These are phyloP conservation scores for Malassezia vespertilionis DNA, from an alignment of 1,284 basidiomycete species.

Conservation along the genomic window DNA sequence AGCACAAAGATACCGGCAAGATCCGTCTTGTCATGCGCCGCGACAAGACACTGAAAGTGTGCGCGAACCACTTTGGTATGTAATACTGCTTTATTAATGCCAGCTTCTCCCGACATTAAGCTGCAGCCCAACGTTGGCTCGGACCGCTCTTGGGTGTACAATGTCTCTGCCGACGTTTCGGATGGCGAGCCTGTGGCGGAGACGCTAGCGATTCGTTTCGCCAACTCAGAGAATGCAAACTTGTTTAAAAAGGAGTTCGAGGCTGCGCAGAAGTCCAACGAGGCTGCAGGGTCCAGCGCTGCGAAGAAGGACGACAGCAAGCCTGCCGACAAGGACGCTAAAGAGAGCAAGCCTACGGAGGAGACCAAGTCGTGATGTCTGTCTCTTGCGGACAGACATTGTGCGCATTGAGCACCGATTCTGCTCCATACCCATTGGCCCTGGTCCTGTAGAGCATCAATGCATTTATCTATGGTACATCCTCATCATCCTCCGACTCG, in stretches of 20 bases:
- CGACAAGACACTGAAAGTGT: conserved; percentile 99
- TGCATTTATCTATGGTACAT: not conserved
- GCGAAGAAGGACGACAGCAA: conserved; percentile 19
- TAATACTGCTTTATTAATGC: conserved; percentile 23
- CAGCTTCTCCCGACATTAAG: conserved; percentile 81
- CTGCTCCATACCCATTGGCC: conserved; percentile 6
- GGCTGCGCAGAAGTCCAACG: conserved; percentile 23
- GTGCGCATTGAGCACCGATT: not conserved
- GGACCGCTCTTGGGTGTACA: conserved; percentile 92
- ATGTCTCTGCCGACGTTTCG: conserved; percentile 87
- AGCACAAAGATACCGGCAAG: conserved; percentile 77
- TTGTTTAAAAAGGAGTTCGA: conserved; percentile 45
- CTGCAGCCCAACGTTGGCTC: conserved; percentile 97
- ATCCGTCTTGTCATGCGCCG: conserved; percentile 95
- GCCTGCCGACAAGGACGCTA: conserved; percentile 21
- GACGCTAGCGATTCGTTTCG: conserved; percentile 95
- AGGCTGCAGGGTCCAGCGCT: conserved; percentile 16
- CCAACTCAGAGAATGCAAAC: conserved; percentile 67
- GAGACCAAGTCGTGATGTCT: not conserved
- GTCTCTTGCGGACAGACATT: too few species aligned
- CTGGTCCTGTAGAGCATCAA: conserved; percentile 3
- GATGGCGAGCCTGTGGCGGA: conserved; percentile 68
- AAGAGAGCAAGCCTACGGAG: conserved; percentile 17
- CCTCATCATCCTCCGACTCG: not conserved
- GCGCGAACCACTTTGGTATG: conserved; percentile 92